Conservation (phyloP, 208 protist genomes). For the Porcisia deanei region DNA sequence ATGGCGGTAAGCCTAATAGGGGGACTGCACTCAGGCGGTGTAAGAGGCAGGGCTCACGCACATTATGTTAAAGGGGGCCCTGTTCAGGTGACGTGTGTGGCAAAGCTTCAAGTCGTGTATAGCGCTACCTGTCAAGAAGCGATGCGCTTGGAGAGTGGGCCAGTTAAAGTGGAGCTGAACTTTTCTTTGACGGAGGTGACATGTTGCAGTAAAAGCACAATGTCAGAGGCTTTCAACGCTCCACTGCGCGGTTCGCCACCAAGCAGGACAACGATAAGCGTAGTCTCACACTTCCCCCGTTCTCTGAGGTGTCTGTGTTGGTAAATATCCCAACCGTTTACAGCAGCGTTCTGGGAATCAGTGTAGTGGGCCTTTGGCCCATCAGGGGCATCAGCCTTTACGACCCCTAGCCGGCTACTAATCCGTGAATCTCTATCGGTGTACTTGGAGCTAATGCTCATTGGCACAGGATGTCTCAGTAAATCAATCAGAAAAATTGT, state of each 20-base stretch:
- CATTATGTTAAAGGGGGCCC: too few species aligned
- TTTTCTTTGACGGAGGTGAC: too few species aligned
- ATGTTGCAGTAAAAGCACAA: too few species aligned
- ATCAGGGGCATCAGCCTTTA: too few species aligned
- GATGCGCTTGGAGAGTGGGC: too few species aligned
- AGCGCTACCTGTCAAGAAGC: too few species aligned
- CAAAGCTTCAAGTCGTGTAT: too few species aligned
- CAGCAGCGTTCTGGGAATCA: background rate
- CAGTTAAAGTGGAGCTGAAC: too few species aligned
- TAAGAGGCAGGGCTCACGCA: too few species aligned
- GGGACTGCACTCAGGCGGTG: too few species aligned
- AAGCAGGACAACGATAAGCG: background rate
- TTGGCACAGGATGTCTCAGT: conserved; percentile 5
- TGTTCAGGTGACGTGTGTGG: too few species aligned
- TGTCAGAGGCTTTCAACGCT: background rate
- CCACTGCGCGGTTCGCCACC: background rate
- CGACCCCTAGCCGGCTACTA: background rate
- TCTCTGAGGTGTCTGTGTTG: background rate
- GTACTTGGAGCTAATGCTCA: background rate
- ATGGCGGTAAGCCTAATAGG: too few species aligned
- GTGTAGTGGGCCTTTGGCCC: background rate
- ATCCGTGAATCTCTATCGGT: background rate
- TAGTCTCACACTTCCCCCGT: background rate
- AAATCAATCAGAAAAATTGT: background rate
- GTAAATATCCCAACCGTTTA: background rate